Percentiles rank a stretch among this genome's conserved stretches.
Evolutionary conservation across 2,329 filamentous ascomycete species (phyloP).

Genomic region (Ascochyta viciae-villosae): DNA sequence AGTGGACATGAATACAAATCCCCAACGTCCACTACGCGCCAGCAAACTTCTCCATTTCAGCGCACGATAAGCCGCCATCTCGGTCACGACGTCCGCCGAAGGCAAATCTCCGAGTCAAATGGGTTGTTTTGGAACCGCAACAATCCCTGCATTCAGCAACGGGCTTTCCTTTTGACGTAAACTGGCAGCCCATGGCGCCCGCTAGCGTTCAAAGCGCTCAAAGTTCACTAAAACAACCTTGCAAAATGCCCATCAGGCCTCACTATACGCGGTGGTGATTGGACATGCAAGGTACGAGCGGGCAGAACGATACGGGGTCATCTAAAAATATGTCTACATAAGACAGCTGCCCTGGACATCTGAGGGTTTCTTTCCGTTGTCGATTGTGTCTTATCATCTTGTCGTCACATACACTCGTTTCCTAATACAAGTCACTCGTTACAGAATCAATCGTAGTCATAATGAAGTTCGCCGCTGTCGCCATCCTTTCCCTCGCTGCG

Average conservation of each 20-base stretch:
- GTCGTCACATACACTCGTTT: conserved; percentile 6
- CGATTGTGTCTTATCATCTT: conserved; percentile 2
- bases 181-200: conserved; percentile 24
- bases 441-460: conserved; percentile 27
- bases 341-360: conserved; percentile 14
- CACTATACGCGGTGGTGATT: conserved; percentile 21
- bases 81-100: conserved; percentile 1
- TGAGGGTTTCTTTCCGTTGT: not conserved
- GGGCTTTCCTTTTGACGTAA: conserved; percentile 18
- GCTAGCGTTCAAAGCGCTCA: conserved; percentile 21
- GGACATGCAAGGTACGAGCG: conserved; percentile 16
- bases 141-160: conserved; percentile 23
- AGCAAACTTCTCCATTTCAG: conserved; percentile 12
- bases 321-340: conserved; percentile 18
- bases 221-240: conserved; percentile 5
- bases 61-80: conserved; percentile 5
- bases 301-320: conserved; percentile 23
- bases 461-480: conserved; percentile 39
- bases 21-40: not conserved
- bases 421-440: conserved; percentile 6
- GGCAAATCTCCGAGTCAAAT: conserved; percentile 16
- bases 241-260: conserved; percentile 7
- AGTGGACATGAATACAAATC: not conserved
- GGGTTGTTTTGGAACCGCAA: conserved; percentile 1
- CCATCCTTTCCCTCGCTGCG: conserved; percentile 36